Base-by-base conservation (phyloP, 139 green algal genomes). In the Pleodorina starrii region DNA sequence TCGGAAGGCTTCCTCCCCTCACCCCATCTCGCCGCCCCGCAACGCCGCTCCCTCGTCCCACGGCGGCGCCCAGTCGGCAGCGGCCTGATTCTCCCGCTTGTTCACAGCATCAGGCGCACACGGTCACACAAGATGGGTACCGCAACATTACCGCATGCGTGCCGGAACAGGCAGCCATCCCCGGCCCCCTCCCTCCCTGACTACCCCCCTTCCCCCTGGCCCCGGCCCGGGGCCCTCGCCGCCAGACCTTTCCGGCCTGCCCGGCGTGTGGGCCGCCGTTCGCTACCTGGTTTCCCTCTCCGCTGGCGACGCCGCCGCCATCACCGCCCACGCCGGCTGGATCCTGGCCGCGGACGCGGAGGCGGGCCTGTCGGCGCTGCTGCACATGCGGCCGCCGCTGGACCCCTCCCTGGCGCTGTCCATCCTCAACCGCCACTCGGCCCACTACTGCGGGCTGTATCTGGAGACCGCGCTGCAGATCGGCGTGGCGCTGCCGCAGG, bases 241-340 rank as follows among this genome's bases (percentile, higher is more conserved):
- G n/a, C n/a, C n/a, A 44, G 96, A 98, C 82, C 91, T 98, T 75
- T 60, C 86, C 4, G 96, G 96, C 32, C 90, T 97, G 75, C 95
- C 96, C 40, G 96, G 96, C 17, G 96, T 97, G 68, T 98, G 96
- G 96, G 96, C 96, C 12, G 96, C 95, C 5, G 95, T 98, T 51
- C 89, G 93, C 74, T 98, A 96, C 86, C 82, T 98, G 35, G 93
- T 94, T 19, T 88, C 86, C 12, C 75, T 94, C 35, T 91, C 78
- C n/a, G 69, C 75, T 10, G 75, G 88, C 29, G 36, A 93, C 35
- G 68, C 68, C 16, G 32, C 59, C 35, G 43, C 85, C 72, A 92
- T 92, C 43, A 12, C 38, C n/a, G 63, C 63, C 43, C 84, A 97
- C 86, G 92, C 93, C 27, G 91, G 89, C 72, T 98, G 97, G 97